These are phyloP conservation scores for Solanum clarkiae DNA, from an alignment of 257 asterid species.

Conservation along the genomic window DNA sequence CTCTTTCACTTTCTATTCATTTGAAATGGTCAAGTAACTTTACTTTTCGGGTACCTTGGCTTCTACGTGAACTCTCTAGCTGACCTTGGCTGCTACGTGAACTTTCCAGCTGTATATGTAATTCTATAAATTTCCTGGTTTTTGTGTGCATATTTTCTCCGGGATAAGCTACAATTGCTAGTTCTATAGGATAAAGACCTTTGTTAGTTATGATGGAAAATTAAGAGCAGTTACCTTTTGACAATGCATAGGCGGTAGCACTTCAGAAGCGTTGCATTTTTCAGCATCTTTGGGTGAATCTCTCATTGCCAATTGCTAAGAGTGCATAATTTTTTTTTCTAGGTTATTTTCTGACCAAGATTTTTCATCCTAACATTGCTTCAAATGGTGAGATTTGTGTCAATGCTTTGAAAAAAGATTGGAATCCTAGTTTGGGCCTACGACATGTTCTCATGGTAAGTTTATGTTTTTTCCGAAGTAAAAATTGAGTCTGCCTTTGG, in stretches of 20 bases:
- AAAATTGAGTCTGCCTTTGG: not conserved
- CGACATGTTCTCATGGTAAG: constrained; percentile 82
- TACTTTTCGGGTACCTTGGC: not conserved
- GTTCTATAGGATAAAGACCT: not conserved
- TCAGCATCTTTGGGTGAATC: not conserved
- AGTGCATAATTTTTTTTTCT: not conserved
- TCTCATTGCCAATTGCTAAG: not conserved
- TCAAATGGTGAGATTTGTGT: constrained; percentile 87
- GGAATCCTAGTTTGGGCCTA: constrained; percentile 88
- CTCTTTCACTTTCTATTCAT: not conserved
- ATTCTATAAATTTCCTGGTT: not conserved
- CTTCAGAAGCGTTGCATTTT: not conserved
- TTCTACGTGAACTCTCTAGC: not conserved
- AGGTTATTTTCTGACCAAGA: constrained; percentile 92
- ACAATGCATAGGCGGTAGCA: not conserved
- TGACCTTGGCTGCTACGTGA: not conserved
- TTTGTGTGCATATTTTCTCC: not conserved
- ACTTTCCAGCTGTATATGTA: not conserved
- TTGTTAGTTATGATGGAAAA: not conserved
- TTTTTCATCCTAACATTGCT: constrained; percentile 88
- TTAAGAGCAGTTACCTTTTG: not conserved
- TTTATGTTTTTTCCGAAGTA: not conserved
- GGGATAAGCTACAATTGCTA: not conserved
- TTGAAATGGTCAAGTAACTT: not conserved
- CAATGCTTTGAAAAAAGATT: constrained; percentile 90